Percentiles rank a stretch among this genome's conserved stretches.
Conservation (phyloP, 495 filamentous ascomycete species). For the Chlorociboria aeruginascens region DNA sequence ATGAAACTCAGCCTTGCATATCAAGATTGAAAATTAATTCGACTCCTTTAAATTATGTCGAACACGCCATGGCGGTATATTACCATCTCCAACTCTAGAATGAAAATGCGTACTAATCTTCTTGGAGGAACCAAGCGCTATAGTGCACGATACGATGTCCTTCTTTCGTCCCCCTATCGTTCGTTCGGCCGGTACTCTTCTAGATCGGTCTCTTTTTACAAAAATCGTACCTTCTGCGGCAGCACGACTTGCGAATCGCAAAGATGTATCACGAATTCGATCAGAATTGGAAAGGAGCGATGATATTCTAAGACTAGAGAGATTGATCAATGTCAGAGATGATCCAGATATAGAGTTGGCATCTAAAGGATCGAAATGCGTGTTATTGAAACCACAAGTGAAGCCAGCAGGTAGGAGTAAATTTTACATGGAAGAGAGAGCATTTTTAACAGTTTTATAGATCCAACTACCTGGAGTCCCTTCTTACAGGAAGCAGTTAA, state of each 20-base stretch:
- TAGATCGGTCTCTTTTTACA: conserved; percentile 76
- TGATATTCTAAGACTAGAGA: conserved; percentile 43
- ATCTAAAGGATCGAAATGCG: conserved; percentile 47
- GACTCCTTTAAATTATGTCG: background rate
- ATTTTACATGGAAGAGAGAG: conserved; percentile 9
- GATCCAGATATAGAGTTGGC: conserved; percentile 42
- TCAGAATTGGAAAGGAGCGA: conserved; percentile 40
- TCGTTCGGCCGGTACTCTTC: conserved; percentile 55
- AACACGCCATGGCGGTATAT: conserved; percentile 10
- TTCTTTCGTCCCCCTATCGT: conserved; percentile 70
- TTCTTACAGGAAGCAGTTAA: conserved; percentile 55
- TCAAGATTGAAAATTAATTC: conserved; percentile 4
- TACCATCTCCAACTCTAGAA: background rate
- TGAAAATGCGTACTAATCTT: too few species aligned
- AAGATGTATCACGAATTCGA: conserved; percentile 56
- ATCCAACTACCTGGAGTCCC: conserved; percentile 60
- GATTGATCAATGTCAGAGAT: conserved; percentile 42
- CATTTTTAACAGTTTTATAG: conserved; percentile 27
- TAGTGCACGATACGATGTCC: conserved; percentile 5
- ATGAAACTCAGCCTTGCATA: conserved; percentile 2
- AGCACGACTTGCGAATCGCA: conserved; percentile 61
- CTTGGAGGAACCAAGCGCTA: too few species aligned
- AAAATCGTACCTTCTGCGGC: conserved; percentile 64
- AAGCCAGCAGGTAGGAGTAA: conserved; percentile 23
- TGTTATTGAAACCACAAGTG: conserved; percentile 62